Percentiles rank a stretch among this genome's conserved stretches.
These are phyloP conservation scores for Ganoderma sinense DNA, from an alignment of 1,284 basidiomycete genomes.

Conservation along the genomic window DNA sequence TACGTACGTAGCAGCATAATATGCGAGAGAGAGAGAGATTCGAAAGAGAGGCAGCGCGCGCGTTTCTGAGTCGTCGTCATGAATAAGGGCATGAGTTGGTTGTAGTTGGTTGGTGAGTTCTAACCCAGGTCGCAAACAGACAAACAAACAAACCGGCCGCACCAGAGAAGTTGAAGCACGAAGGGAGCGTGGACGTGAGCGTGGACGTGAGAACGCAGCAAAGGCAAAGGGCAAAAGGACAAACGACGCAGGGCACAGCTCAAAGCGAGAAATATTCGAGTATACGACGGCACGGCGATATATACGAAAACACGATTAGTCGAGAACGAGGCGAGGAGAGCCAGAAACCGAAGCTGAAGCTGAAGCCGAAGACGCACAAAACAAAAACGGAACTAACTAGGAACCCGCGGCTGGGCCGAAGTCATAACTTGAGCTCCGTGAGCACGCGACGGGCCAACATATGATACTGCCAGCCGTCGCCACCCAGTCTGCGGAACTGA, in stretches of 20 bases:
- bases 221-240: neutral
- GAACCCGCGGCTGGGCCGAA: conserved; percentile 20
- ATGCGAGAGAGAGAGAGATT: conserved; percentile 29
- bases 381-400: conserved; percentile 12
- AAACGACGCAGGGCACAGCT: neutral
- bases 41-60: conserved; percentile 18
- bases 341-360: conserved; percentile 4
- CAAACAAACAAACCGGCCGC: conserved; percentile 21
- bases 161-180: conserved; percentile 18
- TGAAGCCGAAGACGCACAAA: conserved; percentile 20
- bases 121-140: conserved; percentile 17
- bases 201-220: no score
- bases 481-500: conserved; percentile 92
- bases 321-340: conserved; percentile 13
- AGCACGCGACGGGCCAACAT: conserved; percentile 95
- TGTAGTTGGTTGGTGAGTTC: conserved; percentile 6
- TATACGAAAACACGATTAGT: conserved; percentile 31
- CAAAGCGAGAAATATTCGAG: conserved; percentile 26
- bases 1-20: conserved; percentile 31
- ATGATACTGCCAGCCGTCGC: conserved; percentile 98
- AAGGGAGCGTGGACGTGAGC: conserved; percentile 13
- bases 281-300: conserved; percentile 22
- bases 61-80: conserved; percentile 20
- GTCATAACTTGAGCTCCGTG: conserved; percentile 91
- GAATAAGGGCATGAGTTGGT: conserved; percentile 26